Percentiles rank a stretch among this genome's conserved stretches.
phyloP scores from a whole-genome alignment of 208 protist species.

The Crithidia bombi region DNA sequence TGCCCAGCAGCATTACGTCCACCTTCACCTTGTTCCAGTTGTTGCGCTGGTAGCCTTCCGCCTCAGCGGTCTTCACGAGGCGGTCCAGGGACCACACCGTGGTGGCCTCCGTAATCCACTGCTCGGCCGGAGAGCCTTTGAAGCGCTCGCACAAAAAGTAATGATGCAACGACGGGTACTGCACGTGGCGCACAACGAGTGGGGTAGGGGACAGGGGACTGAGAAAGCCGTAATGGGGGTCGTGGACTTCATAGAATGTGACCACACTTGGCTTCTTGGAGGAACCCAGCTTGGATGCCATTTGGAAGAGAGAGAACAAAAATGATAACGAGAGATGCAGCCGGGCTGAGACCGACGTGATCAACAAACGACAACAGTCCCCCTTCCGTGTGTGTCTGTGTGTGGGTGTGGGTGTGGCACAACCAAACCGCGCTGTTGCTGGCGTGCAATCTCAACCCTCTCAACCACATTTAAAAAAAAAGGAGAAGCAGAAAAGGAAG shows the following conservation, averaged over 20 bases:
- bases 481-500: not conserved
- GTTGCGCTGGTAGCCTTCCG: constrained; percentile 54
- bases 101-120: constrained; percentile 52
- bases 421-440: no score
- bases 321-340: not conserved
- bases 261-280: constrained; percentile 48
- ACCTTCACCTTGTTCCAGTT: constrained; percentile 89
- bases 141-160: constrained; percentile 90
- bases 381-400: not conserved
- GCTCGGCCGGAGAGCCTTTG: constrained; percentile 54
- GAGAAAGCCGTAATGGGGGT: constrained; percentile 76
- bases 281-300: constrained; percentile 9
- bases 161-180: constrained; percentile 85
- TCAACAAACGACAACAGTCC: not conserved
- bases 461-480: no score
- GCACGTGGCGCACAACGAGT: constrained; percentile 75
- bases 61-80: constrained; percentile 72
- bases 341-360: no score
- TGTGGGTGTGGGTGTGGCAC: constrained; percentile 3
- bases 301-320: not conserved
- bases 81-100: constrained; percentile 84
- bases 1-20: constrained; percentile 86
- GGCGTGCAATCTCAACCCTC: no score
- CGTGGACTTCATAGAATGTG: constrained; percentile 76
- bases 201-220: constrained; percentile 81